Evolutionary conservation across 148 eudicot genomes (phyloP).

Genomic region (Nepenthes mirabilis): DNA sequence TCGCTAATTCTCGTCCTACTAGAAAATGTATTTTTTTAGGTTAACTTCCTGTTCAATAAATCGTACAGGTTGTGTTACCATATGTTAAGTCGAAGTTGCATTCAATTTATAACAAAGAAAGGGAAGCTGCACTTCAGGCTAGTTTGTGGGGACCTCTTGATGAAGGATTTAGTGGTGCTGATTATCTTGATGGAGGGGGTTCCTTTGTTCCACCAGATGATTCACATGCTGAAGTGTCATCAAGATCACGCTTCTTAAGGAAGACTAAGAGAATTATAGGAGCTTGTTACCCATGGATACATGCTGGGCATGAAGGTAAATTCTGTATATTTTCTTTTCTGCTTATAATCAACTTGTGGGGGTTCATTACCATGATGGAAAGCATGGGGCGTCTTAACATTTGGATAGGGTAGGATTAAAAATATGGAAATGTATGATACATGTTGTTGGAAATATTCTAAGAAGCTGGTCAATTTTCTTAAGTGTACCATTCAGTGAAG

Average conservation of each 20-base stretch:
- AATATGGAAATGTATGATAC: no score
- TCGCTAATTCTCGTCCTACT: no score
- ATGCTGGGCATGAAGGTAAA: conserved; percentile 92
- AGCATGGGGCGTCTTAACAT: no score
- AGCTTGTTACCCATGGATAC: conserved; percentile 86
- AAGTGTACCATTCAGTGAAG: no score
- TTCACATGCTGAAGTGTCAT: conserved; percentile 39
- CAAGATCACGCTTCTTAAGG: conserved; percentile 36
- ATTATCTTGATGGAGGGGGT: conserved; percentile 35
- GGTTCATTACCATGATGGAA: not conserved
- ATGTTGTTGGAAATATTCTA: no score
- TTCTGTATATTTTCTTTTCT: not conserved
- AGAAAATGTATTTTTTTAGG: conserved; percentile 21
- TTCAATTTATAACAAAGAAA: conserved; percentile 71
- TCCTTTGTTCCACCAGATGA: conserved; percentile 35
- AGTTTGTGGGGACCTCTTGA: conserved; percentile 84
- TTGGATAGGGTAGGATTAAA: no score
- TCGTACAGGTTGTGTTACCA: conserved; percentile 51
- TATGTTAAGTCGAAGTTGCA: conserved; percentile 90
- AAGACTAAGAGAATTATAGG: conserved; percentile 51
- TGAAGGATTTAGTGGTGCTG: conserved; percentile 45
- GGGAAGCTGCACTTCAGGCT: conserved; percentile 89
- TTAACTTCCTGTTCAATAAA: not conserved
- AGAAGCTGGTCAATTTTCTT: no score
- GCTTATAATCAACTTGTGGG: not conserved